A percentile compares a stretch with the other conserved stretches of the same genome.
Evolutionary conservation across 1,139 yeast genomes (phyloP).

Genomic region (Yamadazyma jaroonii): DNA sequence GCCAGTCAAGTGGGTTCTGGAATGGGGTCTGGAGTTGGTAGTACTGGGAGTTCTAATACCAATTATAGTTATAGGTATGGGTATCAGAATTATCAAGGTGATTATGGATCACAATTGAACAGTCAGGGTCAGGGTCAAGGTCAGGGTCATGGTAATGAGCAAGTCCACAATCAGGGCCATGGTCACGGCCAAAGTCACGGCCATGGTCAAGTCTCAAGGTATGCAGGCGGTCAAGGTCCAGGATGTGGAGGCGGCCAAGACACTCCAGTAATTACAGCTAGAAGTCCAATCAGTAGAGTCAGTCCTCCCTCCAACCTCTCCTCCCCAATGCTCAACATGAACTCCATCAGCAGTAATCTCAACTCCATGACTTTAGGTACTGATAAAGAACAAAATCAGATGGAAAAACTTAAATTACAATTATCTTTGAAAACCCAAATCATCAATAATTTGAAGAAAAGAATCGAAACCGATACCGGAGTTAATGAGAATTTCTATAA

Average conservation of each 20-base stretch:
- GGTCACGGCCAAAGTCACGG: no score
- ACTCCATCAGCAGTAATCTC: background rate
- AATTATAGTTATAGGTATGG: no score
- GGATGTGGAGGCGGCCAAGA: no score
- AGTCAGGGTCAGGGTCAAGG: no score
- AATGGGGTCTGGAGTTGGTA: background rate
- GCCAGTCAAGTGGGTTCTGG: background rate
- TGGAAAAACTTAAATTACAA: slow-evolving; percentile 29
- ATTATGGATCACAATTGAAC: no score
- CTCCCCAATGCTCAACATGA: background rate
- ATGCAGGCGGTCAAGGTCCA: no score
- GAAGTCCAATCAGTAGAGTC: background rate
- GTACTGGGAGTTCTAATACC: no score
- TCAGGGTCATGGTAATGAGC: no score
- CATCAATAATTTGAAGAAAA: slow-evolving; percentile 26
- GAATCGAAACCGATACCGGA: slow-evolving; percentile 6
- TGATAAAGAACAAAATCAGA: slow-evolving; percentile 8
- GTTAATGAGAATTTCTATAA: slow-evolving; percentile 46
- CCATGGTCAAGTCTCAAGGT: no score
- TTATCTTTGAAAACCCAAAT: slow-evolving; percentile 34
- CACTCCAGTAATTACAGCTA: background rate
- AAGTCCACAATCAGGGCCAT: no score
- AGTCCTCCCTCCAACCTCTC: background rate
- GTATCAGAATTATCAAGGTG: no score
- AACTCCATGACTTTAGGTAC: background rate